phyloP scores from a whole-genome alignment of 2,329 filamentous ascomycete genomes.

The Colletotrichum sp. region DNA sequence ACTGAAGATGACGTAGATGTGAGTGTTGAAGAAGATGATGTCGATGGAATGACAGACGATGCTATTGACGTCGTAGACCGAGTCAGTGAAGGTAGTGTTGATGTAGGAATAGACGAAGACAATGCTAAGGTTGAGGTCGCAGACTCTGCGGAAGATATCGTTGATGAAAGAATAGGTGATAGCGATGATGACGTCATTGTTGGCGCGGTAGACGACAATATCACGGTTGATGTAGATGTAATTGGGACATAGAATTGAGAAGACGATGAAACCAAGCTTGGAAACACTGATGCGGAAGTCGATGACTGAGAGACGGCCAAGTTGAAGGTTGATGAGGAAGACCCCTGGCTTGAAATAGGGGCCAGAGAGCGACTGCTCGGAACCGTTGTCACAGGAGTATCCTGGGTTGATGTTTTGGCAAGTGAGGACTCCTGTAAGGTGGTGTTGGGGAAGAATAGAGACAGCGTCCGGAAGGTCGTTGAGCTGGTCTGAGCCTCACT shows the following conservation, averaged over 20 bases:
- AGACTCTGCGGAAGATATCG: too few relatives aligned
- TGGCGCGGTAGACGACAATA: background rate
- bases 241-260: background rate
- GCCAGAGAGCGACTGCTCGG: background rate
- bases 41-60: too few relatives aligned
- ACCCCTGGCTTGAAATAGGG: background rate
- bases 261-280: background rate
- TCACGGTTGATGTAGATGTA: background rate
- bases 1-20: too few relatives aligned
- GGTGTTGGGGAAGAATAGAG: background rate
- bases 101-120: too few relatives aligned
- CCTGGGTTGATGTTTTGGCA: background rate
- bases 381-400: background rate
- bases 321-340: background rate
- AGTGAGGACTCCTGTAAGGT: background rate
- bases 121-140: too few relatives aligned
- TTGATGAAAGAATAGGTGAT: too few relatives aligned
- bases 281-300: background rate
- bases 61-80: too few relatives aligned
- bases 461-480: background rate
- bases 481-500: background rate
- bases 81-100: too few relatives aligned
- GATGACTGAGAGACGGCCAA: background rate
- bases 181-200: too few relatives aligned
- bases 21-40: too few relatives aligned